These are phyloP conservation scores for Panellus pusillus DNA, from an alignment of 768 basidiomycete species.

Conservation along the genomic window DNA sequence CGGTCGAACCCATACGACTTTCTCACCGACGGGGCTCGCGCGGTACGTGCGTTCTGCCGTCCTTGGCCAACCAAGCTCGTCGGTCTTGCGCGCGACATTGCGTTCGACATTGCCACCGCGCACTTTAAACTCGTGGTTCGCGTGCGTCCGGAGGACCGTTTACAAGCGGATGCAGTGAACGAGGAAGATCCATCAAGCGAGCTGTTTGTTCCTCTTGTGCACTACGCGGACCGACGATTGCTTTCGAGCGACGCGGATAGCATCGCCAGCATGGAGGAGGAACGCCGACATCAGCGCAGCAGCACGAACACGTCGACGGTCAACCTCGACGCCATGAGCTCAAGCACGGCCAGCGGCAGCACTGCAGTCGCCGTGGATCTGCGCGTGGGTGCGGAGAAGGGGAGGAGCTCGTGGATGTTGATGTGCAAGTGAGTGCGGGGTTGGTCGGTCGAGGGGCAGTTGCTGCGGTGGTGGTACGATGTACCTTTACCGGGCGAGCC, in stretches of 20 bases:
- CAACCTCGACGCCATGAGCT: slow-evolving; percentile 19
- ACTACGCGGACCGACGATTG: slow-evolving; percentile 61
- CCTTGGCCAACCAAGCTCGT: slow-evolving; percentile 80
- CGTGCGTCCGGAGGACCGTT: slow-evolving; percentile 60
- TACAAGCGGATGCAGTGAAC: slow-evolving; percentile 21
- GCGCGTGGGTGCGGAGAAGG: slow-evolving; percentile 15
- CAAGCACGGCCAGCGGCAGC: slow-evolving; percentile 20
- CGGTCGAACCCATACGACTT: slow-evolving; percentile 63
- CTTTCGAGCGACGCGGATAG: slow-evolving; percentile 23
- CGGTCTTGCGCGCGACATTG: slow-evolving; percentile 62
- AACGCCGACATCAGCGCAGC: neutral
- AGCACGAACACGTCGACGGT: slow-evolving; percentile 13
- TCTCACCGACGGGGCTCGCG: slow-evolving; percentile 83
- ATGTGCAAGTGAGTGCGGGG: slow-evolving; percentile 45
- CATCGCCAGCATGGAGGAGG: slow-evolving; percentile 8
- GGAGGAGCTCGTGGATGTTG: slow-evolving; percentile 41
- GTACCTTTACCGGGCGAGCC: slow-evolving; percentile 35
- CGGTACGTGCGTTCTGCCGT: slow-evolving; percentile 78
- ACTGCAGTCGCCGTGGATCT: slow-evolving; percentile 17
- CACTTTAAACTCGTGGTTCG: slow-evolving; percentile 67
- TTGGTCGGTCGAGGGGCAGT: slow-evolving; percentile 49
- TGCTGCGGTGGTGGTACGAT: slow-evolving; percentile 55
- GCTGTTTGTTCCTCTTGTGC: slow-evolving; percentile 87
- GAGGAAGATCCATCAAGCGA: slow-evolving; percentile 67
- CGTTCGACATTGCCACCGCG: slow-evolving; percentile 75